Base-by-base conservation (phyloP, 805 yeast species). In the Yarrowia sp. region DNA sequence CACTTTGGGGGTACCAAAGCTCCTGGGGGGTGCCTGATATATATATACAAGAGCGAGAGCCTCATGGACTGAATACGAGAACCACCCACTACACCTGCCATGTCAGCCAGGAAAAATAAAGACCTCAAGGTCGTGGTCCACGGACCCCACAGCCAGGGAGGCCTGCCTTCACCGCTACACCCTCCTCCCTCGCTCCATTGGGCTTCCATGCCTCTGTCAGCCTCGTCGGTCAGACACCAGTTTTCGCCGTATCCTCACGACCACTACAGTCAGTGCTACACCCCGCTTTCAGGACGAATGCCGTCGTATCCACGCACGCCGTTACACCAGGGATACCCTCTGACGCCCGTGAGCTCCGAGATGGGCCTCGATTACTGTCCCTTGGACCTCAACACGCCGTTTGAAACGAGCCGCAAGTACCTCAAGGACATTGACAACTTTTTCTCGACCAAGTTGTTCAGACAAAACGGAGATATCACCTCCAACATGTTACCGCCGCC, bases 361-460 rank as follows among this genome's bases (percentile, higher is more conserved):
- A 3, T 26, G 32, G 32, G 32, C 32, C 7, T 5, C 7, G 32
- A 26, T 5, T 26, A 56, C 26, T 56, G 64, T 56, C 64, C 64
- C 11, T 26, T 56, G 64, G 64, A 56, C 40, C 22, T 56, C n/a
- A 56, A 56, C n/a, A n/a, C 64, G 3, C 64, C 64, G 22, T 56
- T 56, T 26, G 64, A 56, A 9, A 11, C 14, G 41, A 42, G 49
- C 26, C 8, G 3, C n/a, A 42, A 42, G 64, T 56, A 56, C 41
- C 26, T 42, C n/a, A 42, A n/a, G n/a, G 64, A 56, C 40, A 8
- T 56, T 12, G 64, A 56, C 49, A 42, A 42, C n/a, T 56, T 56
- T 10, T 56, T 56, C 16, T 56, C 64, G 7, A 56, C 64, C 0
- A 26, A 35, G 40, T n/a, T 56, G 41, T 56, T 56, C 32, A 36